These are phyloP conservation scores for Blastobotrys malaysiensis DNA, from an alignment of 1,139 yeast genomes.

Conservation along the genomic window DNA sequence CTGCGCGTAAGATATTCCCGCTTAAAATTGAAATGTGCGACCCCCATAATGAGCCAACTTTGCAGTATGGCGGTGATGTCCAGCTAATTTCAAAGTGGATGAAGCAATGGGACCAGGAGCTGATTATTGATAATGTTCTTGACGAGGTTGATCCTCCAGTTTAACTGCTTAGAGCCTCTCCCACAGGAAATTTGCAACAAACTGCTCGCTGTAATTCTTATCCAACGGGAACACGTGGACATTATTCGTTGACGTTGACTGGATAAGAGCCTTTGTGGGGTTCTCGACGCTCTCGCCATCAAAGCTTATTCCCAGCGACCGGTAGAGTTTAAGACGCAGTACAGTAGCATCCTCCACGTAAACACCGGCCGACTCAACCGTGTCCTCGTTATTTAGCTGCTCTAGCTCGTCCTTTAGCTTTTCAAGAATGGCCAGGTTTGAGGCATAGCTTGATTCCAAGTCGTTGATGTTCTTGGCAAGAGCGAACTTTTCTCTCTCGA, in stretches of 20 bases:
- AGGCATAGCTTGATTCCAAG: conserved; percentile 48
- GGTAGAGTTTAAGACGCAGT: conserved; percentile 36
- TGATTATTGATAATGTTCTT: conserved; percentile 47
- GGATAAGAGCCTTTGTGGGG: conserved; percentile 44
- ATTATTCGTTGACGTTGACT: conserved; percentile 44
- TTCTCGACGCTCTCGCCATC: conserved; percentile 29
- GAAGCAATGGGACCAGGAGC: conserved; percentile 40
- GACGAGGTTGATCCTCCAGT: conserved; percentile 45
- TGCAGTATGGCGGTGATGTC: conserved; percentile 50
- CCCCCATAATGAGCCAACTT: conserved; percentile 45
- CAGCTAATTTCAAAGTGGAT: conserved; percentile 39
- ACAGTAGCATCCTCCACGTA: conserved; percentile 34
- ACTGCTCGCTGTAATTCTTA: conserved; percentile 55
- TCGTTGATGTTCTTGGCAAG: conserved; percentile 55
- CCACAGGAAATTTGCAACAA: conserved; percentile 68
- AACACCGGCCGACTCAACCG: conserved; percentile 27
- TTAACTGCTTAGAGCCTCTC: conserved; percentile 43
- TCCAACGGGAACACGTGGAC: conserved; percentile 51
- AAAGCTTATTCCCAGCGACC: conserved; percentile 36
- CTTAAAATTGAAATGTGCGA: conserved; percentile 37
- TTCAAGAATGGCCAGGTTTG: conserved; percentile 42
- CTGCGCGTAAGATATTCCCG: conserved; percentile 45
- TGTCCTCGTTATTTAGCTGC: conserved; percentile 32
- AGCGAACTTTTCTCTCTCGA: conserved; percentile 49
- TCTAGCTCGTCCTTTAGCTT: conserved; percentile 40